These are phyloP conservation scores for Termitomyces sp. DNA, from an alignment of 768 basidiomycete species.

Conservation along the genomic window DNA sequence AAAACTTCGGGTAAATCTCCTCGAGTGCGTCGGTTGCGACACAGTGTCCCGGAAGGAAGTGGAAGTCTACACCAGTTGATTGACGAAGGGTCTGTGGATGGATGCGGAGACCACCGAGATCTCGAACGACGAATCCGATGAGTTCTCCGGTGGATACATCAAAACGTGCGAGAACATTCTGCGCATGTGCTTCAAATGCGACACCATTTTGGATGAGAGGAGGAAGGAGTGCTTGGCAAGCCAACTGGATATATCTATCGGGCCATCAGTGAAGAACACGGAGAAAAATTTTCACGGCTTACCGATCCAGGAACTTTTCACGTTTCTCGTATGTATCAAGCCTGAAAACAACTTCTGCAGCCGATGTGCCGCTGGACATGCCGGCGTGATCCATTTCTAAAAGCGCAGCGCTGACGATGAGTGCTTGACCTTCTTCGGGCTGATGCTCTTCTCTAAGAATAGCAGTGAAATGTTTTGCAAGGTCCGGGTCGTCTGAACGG, in stretches of 20 bases:
- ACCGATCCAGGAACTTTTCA: slow-evolving; percentile 42
- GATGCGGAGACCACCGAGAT: slow-evolving; percentile 53
- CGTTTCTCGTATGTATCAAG: slow-evolving; percentile 44
- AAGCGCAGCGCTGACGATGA: slow-evolving; percentile 47
- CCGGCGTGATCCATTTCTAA: slow-evolving; percentile 46
- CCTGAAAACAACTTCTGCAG: slow-evolving; percentile 38
- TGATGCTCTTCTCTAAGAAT: slow-evolving; percentile 40
- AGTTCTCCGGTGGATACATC: slow-evolving; percentile 34
- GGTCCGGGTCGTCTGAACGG: slow-evolving; percentile 32
- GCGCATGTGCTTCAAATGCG: slow-evolving; percentile 59
- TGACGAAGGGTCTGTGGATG: slow-evolving; percentile 42
- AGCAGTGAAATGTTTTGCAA: slow-evolving; percentile 48
- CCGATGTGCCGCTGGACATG: slow-evolving; percentile 34
- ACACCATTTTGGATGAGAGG: slow-evolving; percentile 48
- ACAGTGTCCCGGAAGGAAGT: slow-evolving; percentile 49
- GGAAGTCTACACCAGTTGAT: slow-evolving; percentile 45
- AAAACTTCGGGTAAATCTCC: slow-evolving; percentile 51
- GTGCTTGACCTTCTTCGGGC: slow-evolving; percentile 32
- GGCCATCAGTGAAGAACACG: not conserved
- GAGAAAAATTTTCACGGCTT: slow-evolving; percentile 2
- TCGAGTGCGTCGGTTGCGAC: slow-evolving; percentile 40
- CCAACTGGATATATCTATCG: slow-evolving; percentile 43
- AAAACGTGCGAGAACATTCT: slow-evolving; percentile 48
- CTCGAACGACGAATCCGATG: slow-evolving; percentile 49
- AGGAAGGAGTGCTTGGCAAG: slow-evolving; percentile 47